Conservation (phyloP, 257 asterid genomes). For the Solanum lycopersicoides region DNA sequence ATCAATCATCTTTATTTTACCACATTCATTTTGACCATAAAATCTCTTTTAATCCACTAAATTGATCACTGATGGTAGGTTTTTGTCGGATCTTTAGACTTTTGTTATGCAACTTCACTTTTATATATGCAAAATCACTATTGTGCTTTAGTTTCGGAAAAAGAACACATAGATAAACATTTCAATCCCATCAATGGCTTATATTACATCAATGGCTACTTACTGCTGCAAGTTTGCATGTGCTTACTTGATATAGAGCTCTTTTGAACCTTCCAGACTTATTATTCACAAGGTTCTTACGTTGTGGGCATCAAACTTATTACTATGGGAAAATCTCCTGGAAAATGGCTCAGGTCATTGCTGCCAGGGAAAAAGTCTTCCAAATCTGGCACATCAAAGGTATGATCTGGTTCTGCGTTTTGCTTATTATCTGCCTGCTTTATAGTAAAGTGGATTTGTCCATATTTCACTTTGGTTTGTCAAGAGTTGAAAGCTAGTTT, state of each 20-base stretch:
- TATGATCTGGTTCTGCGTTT: slow-evolving; percentile 3
- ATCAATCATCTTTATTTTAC: background rate
- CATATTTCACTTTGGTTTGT: background rate
- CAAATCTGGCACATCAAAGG: slow-evolving; percentile 25
- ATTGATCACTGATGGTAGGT: background rate
- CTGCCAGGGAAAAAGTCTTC: slow-evolving; percentile 36
- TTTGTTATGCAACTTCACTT: background rate
- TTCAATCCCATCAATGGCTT: background rate
- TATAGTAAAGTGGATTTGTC: background rate
- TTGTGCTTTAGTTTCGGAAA: background rate
- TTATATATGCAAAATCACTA: background rate
- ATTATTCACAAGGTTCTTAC: background rate
- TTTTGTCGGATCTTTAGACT: background rate
- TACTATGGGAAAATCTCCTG: slow-evolving; percentile 65
- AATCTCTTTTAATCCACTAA: background rate
- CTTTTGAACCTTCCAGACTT: background rate
- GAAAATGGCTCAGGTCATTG: slow-evolving; percentile 51
- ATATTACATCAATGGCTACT: background rate
- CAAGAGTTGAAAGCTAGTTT: background rate
- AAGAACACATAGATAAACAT: background rate
- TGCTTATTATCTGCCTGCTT: background rate
- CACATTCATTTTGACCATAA: background rate
- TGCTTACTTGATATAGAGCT: background rate
- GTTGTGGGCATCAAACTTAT: background rate
- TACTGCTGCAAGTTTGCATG: background rate